Evolutionary conservation across 169 alveolate genomes (phyloP), one percentile per base, ranked within the genome.

Genomic region (Cryptosporidium viatorum): DNA sequence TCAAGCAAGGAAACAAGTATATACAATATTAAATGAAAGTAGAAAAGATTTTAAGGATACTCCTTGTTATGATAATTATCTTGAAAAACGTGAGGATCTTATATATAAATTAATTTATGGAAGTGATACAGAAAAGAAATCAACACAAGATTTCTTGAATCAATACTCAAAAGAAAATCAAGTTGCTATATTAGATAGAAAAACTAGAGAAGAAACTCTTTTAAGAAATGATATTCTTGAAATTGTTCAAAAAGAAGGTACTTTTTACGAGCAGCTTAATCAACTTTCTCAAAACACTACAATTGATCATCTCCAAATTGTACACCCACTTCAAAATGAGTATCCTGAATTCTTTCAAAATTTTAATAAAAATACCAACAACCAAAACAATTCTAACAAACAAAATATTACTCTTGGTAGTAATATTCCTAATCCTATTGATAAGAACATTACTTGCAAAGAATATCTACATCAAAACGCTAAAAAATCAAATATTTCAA

Each of bases 231-330:
- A 60, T 8, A 65, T 80, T 62, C 69, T 23, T 10, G 89, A 80
- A 37, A 80, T 80, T 80, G 89, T 80, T 10, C 69, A 80, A 18
- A 29, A 80, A 80, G 89, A 80, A 23, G 89, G 89, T 1, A 80
- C 35, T 18, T 80, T 80, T 23, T 80, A 80, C 29, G 89, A 80
- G 29, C 80, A 80, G 23, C 55, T 80, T 1, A 59, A 80, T n/a
- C 89, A 80, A 48, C 68, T 50, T 26, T 37, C 89, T 14, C 89
- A 80, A 65, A 80, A 80, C 21, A 43, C 60, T 7, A 37, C 26
- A 12, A 80, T 80, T 39, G 89, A 80, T 23, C 75, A 80, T 26
- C 37, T 80, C 2, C 89, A 80, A 37, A 80, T 80, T 29, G 62
- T 80, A 8, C 89, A 80, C 60, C 89, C 89, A 16, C 75, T 80